Base-by-base conservation (phyloP, 2,329 filamentous ascomycete genomes). In the Aspergillus glaucus region DNA sequence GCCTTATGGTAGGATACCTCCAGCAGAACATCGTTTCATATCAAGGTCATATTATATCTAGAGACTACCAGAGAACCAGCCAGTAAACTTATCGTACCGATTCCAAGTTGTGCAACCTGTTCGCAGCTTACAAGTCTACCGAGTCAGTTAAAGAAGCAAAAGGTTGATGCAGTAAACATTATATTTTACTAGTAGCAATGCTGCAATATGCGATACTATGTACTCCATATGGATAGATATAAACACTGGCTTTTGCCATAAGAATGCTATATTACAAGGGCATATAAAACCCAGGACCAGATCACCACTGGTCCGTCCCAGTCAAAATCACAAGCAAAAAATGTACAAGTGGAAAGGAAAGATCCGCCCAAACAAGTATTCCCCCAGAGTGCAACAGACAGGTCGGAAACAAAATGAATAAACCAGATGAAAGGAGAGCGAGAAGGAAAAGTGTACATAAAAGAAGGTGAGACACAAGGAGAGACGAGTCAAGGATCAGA, bases 231-330 rank as follows among this genome's bases (percentile, higher is more conserved):
- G 51, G 60, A 57, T 61, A 50, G 52, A 50, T 47, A 52, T 50
- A 54, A 15, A 39, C 5, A 28, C 30, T 24, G 49, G 53, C 46
- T 32, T 45, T 47, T 14, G 47, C 55, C 56, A 44, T 50, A 51
- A 48, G 45, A 48, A 49, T 51, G 52, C 54, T 67, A 66, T 64
- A 66, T 65, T 67, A 67, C 64, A 66, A 60, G 24, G 53, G 50
- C 10, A 30, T 52, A 54, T 53, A 56, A 47, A 54, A 52, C 47
- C 44, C 44, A 58, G 60, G 60, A 55, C 53, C 44, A 52, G 39
- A 44, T 52, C 49, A 53, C 52, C 46, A 43, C 45, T 55, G 47
- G 54, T 51, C 55, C 55, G 53, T 55, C 43, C 49, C 48, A 67
- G 51, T 44, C 52, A 53, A 55, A 36, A n/a, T 28, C 40, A 49